phyloP scores from a whole-genome alignment of 371 early-diverging fungal species.

The Mucor plumbeus region DNA sequence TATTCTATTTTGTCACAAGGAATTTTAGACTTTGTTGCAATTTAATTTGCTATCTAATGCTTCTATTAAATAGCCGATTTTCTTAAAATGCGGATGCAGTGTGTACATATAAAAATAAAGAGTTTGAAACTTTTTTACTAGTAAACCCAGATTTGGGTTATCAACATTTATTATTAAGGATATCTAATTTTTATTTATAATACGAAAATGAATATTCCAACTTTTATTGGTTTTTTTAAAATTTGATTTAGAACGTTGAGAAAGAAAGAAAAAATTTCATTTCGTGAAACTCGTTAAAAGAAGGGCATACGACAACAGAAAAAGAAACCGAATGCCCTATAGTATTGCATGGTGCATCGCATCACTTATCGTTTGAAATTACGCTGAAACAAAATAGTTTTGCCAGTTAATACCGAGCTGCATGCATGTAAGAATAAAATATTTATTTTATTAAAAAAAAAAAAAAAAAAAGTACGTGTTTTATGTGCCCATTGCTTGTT shows the following conservation, averaged over 20 bases:
- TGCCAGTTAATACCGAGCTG: neutral
- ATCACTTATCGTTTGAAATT: neutral
- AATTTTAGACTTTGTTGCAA: neutral
- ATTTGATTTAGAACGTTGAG: slow-evolving; percentile 1
- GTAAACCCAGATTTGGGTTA: neutral
- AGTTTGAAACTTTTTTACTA: neutral
- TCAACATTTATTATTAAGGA: too few relatives aligned
- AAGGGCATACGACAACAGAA: neutral
- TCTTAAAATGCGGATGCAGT: too few relatives aligned
- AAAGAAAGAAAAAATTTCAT: neutral
- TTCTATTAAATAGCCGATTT: neutral
- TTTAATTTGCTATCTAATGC: neutral
- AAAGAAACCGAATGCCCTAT: neutral
- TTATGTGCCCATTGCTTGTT: neutral
- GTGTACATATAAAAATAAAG: too few relatives aligned
- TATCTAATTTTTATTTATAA: too few relatives aligned
- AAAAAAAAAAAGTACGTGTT: neutral
- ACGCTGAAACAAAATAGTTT: neutral
- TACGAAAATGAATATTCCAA: neutral
- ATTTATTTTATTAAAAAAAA: too few relatives aligned
- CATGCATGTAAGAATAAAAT: too few relatives aligned
- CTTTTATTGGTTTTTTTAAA: neutral
- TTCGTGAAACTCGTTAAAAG: neutral
- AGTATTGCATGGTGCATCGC: too few relatives aligned
- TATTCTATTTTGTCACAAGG: neutral